Conservation (phyloP, 78 protist genomes). For the Polysphondylium violaceum region DNA sequence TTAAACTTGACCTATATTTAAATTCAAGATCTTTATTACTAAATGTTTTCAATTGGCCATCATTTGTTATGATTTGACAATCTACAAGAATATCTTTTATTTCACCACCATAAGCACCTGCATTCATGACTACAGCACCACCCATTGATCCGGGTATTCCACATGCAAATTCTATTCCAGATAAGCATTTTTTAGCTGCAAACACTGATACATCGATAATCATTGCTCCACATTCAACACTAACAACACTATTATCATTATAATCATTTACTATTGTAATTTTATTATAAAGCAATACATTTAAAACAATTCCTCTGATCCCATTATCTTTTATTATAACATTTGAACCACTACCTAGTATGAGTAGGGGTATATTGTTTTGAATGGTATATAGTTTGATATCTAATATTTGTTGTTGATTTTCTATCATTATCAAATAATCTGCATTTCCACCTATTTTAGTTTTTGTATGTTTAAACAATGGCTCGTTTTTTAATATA, state of each 20-base stretch:
- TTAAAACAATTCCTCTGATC: not conserved
- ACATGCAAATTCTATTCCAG: not conserved
- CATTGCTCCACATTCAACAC: not conserved
- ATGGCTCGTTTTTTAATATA: not conserved
- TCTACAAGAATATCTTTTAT: not conserved
- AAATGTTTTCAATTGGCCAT: not conserved
- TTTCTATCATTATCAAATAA: no score
- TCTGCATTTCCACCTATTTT: not conserved
- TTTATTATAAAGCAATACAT: no score
- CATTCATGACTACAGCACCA: not conserved
- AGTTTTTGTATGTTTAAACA: not conserved
- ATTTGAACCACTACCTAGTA: not conserved
- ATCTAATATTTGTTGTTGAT: not conserved
- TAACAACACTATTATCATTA: no score
- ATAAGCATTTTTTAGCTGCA: not conserved
- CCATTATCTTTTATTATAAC: not conserved
- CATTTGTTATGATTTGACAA: not conserved
- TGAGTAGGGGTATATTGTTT: not conserved
- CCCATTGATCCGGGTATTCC: not conserved
- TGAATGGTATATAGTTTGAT: not conserved
- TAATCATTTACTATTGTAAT: not conserved
- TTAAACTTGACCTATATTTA: not conserved
- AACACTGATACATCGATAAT: not conserved
- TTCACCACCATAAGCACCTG: not conserved
- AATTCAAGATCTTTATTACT: not conserved